Base-by-base conservation (phyloP, 2,329 filamentous ascomycete species). In the Stemphylium beticola region DNA sequence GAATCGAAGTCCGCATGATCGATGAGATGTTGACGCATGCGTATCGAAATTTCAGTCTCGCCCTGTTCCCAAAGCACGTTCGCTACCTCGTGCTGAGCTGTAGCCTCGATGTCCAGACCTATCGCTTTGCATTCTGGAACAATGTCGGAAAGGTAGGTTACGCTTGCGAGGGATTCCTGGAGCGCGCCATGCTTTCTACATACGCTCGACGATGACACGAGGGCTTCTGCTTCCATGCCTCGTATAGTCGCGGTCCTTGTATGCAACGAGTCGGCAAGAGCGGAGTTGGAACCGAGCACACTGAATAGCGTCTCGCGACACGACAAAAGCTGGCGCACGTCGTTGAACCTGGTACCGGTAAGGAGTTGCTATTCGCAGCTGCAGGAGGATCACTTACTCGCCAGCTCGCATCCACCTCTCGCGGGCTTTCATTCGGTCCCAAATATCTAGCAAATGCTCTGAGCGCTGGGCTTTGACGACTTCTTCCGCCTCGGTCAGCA, bases 41-140 rank as follows among this genome's bases (percentile, higher is more conserved):
- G 85, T 55, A 99, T 96, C 0, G 95, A 96, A 0, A 91, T 86
- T 17, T 88, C 86, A 79, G 91, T 91, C 74, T 99, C 93, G 11
- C 92, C 92, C 71, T 96, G 90, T 58, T 96, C 92, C 93, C 95
- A 99, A 1, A 99, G 79, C 6, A 96, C 92, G 67, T 90, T 92
- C 10, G 96, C 93, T 7, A 91, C 85, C 73, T 98, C 95, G 49
- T 93, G 85, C 60, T 88, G 87, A 34, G 92, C 85, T 11, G 87
- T 87, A 11, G 87, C 90, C 68, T 92, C 89, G 39, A 97, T 85
- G 53, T 87, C 84, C 2, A 98, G 77, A 0, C 89, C 91, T n/a
- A 91, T 75, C 0, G 84, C 80, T 55, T 83, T 82, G 69, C 90
- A 95, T 3, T 87, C 80, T 5, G 80, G 72, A n/a, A 92, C 85